Evolutionary conservation across 2,329 filamentous ascomycete species (phyloP), one percentile per base, ranked within the genome.

Genomic region (Chaetomiaceae sp.): DNA sequence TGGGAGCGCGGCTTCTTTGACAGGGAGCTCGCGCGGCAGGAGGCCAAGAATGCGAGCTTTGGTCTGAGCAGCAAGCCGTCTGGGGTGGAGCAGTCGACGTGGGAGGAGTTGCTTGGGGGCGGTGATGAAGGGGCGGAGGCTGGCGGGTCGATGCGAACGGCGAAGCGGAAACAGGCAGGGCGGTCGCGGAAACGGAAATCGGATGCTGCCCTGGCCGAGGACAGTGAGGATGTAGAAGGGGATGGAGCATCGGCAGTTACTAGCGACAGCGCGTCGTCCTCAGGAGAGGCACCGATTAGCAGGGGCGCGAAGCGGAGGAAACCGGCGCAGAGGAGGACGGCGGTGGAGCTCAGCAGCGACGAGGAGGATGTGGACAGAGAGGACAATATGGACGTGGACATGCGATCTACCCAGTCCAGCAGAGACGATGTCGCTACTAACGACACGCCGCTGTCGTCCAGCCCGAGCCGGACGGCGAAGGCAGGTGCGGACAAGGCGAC

Each of bases 1-100:
- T 79, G 86, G 14, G 73, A 74, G 40, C 65, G 71, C 18, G 80
- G 78, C 17, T 96, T 96, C 66, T 96, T 91, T 65, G 81, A 76
- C 2, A 74, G 78, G 14, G 90, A 96, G 66, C 81, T 83, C 63
- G 65, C 64, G 14, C 72, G 86, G 39, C 73, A 79, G 53, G 75
- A 75, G 38, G 68, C 71, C 17, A 68, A 66, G 43, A 62, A 62
- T 12, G 65, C 63, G 1, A 68, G 63, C 1, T 45, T 56, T 40
- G 54, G 50, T 36, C 34, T 49, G 43, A 30, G 33, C 12, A 20
- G n/a, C 17, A 47, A 38, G 34, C 42, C 39, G 20, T 32, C 47
- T 26, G 50, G 52, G 38, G 54, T 45, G 24, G 52, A 55, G 9
- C 46, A 35, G 20, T 47, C 49, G 41, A 54, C 45, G 11, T 58